Base-by-base conservation (phyloP, 257 asterid species). In the Petunia axillaris region DNA sequence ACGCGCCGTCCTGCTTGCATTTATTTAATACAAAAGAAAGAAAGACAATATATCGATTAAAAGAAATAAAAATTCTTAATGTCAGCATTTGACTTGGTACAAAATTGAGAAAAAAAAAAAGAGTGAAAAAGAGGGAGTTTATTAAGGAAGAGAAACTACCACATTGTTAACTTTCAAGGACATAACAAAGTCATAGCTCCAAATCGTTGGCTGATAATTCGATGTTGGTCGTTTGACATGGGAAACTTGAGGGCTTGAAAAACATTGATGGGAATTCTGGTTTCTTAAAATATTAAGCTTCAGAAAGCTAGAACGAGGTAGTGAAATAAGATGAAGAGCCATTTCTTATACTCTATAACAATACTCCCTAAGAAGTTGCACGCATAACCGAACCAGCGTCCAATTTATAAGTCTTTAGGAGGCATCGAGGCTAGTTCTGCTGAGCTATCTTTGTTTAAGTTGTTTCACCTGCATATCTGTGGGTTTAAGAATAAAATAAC, bases 111-210 rank as follows among this genome's bases (percentile, higher is more conserved):
- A 25, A 25, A 25, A 25, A 25, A 25, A 25, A 25, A 25, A 25
- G 25, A 25, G 25, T 25, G 25, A 25, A 25, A 25, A 25, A 25
- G 25, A 25, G 25, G 25, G 25, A 25, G 25, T 25, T 25, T 25
- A 25, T 25, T 25, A 25, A 25, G 25, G 25, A 25, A 25, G 25
- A 25, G 25, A 25, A 25, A 25, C 35, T 73, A 74, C 78, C 78
- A 10, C 46, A 8, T 13, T 11, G 50, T 53, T n/a, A 50, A 48
- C 66, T 54, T 43, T 43, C 36, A 75, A 1, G 8, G 79, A 75
- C 65, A 55, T 75, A 15, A 75, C 15, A 59, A 75, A 75, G 41
- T 75, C 79, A 54, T 54, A 64, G 37, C 25, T 75, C 79, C 79
- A 75, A 50, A 59, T 16, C 13, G 64, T 75, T 37, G 65, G 65